Base-by-base conservation (phyloP, 345 rosid species). In the Barbarea vulgaris region DNA sequence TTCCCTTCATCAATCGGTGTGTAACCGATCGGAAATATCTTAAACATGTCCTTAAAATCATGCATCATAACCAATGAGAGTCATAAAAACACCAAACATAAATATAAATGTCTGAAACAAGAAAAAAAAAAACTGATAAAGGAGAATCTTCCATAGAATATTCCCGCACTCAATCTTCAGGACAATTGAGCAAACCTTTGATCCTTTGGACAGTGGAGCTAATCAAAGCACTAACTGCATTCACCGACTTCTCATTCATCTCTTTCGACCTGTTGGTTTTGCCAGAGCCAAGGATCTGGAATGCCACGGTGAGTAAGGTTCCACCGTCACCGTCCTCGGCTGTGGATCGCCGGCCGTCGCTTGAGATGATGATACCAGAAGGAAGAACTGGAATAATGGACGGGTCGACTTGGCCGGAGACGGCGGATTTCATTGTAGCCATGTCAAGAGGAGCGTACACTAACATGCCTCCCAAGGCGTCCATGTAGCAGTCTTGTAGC, bases 281-380 rank as follows among this genome's bases (percentile, higher is more conserved):
- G 70, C 73, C 34, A 9, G 88, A 64, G 47, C 74, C 74, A 55
- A 90, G 63, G 61, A 93, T 84, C 70, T 93, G 96, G 73, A 84
- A 83, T 10, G 87, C 93, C 46, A 84, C 69, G 0, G 90, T 90
- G 6, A 90, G 85, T 4, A 90, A 73, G 3, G 91, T 81, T 19
- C 88, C 94, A 25, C 73, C n/a, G n/a, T n/a, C n/a, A n/a, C n/a
- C 50, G 2, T 28, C 69, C 7, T 12, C 76, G 9, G 9, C 28
- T 4, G 36, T 62, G 63, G 77, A 9, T 55, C 63, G 63, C 2
- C 17, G 37, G 46, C 88, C 84, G 33, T 87, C 89, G 18, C 71
- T 69, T 1, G 91, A 83, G 74, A 91, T 84, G 4, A 83, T 74
- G 74, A 90, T 84, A 30, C 98, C 98, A 0, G 95, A 90, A 22